phyloP scores from a whole-genome alignment of 805 yeast species.

The Wickerhamomyces silvicola region DNA sequence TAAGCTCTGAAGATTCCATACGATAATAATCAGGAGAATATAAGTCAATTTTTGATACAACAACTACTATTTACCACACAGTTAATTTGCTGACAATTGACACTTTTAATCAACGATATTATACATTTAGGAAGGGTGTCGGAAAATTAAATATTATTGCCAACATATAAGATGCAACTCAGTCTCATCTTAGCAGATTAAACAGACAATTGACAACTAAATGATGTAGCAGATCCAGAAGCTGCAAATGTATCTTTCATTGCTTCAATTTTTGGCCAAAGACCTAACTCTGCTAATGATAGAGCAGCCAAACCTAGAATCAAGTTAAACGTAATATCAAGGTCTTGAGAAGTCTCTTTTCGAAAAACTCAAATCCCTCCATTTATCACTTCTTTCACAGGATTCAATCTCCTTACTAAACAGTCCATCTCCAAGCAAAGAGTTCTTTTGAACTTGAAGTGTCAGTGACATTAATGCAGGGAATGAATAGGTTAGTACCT shows the following conservation, averaged over 20 bases:
- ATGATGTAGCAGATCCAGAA: conserved; percentile 23
- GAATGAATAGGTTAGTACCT: conserved; percentile 21
- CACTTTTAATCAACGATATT: too few relatives aligned
- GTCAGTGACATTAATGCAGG: conserved; percentile 21
- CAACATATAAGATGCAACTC: too few relatives aligned
- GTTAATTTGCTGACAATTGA: too few relatives aligned
- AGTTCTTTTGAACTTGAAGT: conserved; percentile 15
- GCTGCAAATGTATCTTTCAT: conserved; percentile 21
- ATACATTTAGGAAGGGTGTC: too few relatives aligned
- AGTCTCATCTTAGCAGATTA: conserved; percentile 1
- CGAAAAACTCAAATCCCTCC: conserved; percentile 11
- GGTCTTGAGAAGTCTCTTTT: conserved; percentile 15
- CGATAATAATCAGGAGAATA: too few relatives aligned
- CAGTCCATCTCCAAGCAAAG: conserved; percentile 14
- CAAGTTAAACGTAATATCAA: conserved; percentile 15
- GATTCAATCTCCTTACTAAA: conserved; percentile 7
- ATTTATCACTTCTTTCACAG: conserved; percentile 7
- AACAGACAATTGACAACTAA: conserved; percentile 26
- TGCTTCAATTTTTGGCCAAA: conserved; percentile 23
- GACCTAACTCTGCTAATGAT: conserved; percentile 24
- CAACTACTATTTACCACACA: too few relatives aligned
- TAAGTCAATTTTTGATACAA: too few relatives aligned
- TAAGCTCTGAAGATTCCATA: too few relatives aligned
- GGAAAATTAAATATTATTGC: too few relatives aligned
- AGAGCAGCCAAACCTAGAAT: conserved; percentile 20